Evolutionary conservation across 2,329 filamentous ascomycete genomes (phyloP).

Genomic region (Colletotrichum sp.): DNA sequence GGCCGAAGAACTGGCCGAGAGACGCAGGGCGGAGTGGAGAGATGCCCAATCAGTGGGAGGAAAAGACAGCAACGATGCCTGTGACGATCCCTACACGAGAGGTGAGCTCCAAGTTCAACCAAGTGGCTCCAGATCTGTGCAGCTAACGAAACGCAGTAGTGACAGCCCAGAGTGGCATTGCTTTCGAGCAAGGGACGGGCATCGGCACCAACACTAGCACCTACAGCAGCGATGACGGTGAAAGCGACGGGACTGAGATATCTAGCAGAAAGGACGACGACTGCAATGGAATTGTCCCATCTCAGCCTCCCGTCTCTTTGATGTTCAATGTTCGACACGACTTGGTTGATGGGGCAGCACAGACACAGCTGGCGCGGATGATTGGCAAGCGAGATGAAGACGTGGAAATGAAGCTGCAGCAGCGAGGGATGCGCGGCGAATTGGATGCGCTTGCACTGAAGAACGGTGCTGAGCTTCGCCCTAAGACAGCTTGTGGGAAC

Average conservation of each 20-base stretch:
- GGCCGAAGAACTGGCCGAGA: neutral
- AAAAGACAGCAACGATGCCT: neutral
- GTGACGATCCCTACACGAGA: neutral
- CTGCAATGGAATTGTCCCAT: neutral
- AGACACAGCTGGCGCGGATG: neutral
- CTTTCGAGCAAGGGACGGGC: neutral
- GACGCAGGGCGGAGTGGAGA: neutral
- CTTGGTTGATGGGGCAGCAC: neutral
- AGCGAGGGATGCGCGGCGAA: neutral
- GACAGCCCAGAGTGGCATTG: neutral
- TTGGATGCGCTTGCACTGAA: neutral
- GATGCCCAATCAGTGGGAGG: neutral
- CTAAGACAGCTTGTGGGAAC: neutral
- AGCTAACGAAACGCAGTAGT: neutral
- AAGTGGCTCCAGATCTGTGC: neutral
- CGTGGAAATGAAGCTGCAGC: neutral
- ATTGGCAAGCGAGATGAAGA: neutral
- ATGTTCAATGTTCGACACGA: neutral
- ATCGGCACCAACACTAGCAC: neutral
- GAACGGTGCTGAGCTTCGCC: neutral
- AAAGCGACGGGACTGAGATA: neutral
- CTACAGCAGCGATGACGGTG: no score
- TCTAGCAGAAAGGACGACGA: neutral
- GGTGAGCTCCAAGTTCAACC: neutral
- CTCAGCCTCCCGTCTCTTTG: neutral